phyloP scores from a whole-genome alignment of 192 early-diverging fungal species.

The Irineochytrium annulatum region DNA sequence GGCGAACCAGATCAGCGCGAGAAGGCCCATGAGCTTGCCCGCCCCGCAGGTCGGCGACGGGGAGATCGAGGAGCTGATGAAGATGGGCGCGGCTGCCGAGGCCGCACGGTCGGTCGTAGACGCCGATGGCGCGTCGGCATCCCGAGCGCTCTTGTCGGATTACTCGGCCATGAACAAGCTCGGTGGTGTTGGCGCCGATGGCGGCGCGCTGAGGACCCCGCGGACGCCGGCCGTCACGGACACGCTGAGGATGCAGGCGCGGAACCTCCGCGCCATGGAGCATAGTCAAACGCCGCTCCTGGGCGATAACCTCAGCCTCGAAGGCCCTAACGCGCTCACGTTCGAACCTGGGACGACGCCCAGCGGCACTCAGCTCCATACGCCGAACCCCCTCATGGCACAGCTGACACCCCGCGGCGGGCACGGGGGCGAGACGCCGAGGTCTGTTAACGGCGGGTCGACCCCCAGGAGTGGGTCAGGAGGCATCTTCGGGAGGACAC shows the following conservation, averaged over 20 bases:
- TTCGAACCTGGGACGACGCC: constrained; percentile 54
- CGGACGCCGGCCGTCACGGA: constrained; percentile 51
- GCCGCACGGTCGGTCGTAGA: constrained; percentile 68
- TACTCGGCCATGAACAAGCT: constrained; percentile 54
- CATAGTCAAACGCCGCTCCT: constrained; percentile 78
- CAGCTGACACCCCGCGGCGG: constrained; percentile 40
- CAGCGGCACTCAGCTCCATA: constrained; percentile 45
- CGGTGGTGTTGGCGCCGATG: constrained; percentile 24
- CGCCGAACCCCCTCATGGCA: constrained; percentile 74
- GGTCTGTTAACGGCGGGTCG: constrained; percentile 6
- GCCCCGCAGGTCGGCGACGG: constrained; percentile 85
- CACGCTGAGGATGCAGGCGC: constrained; percentile 71
- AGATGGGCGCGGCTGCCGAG: constrained; percentile 80
- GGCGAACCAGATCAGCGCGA: constrained; percentile 51
- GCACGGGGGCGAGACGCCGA: constrained; percentile 15
- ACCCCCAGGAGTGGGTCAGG: constrained; percentile 24
- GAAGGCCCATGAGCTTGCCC: constrained; percentile 78
- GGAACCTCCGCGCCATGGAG: constrained; percentile 74
- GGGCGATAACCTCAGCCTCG: constrained; percentile 59
- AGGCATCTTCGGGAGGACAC: constrained; percentile 19
- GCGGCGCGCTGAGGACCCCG: constrained; percentile 62
- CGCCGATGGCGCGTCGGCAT: constrained; percentile 46
- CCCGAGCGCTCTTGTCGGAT: constrained; percentile 66
- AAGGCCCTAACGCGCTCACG: constrained; percentile 29
- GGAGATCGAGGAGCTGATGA: constrained; percentile 89